Evolutionary conservation across 805 yeast species (phyloP).

Genomic region (Maudiozyma saulgeensis): DNA sequence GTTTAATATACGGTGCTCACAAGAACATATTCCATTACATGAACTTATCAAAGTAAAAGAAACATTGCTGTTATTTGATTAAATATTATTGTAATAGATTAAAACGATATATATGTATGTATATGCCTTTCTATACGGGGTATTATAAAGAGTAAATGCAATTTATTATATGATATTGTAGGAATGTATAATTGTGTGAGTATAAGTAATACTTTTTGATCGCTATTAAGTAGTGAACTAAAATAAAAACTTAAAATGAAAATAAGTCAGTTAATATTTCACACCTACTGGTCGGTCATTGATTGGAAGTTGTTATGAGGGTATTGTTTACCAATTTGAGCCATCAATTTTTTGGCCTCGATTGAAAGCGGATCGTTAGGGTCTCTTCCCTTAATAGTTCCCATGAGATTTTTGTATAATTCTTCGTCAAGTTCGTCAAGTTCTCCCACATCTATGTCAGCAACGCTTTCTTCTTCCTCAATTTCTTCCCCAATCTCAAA

Average conservation of each 20-base stretch:
- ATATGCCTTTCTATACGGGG: neutral
- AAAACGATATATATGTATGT: neutral
- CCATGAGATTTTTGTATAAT: conserved; percentile 19
- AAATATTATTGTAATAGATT: neutral
- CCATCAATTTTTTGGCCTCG: neutral
- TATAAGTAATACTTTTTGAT: too few species aligned
- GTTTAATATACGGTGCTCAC: too few species aligned
- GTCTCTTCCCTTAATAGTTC: conserved; percentile 2
- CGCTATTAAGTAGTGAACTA: too few species aligned
- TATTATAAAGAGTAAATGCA: neutral
- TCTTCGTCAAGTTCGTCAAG: conserved; percentile 27
- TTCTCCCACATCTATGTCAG: conserved; percentile 22
- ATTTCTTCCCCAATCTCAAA: conserved; percentile 19
- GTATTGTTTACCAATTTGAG: neutral
- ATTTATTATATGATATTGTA: neutral
- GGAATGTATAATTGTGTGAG: neutral
- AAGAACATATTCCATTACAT: too few species aligned
- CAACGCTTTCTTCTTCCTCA: conserved; percentile 22
- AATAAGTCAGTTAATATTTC: too few species aligned
- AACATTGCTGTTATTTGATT: too few species aligned
- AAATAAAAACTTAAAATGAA: too few species aligned
- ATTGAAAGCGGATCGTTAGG: neutral
- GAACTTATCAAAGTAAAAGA: too few species aligned
- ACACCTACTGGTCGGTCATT: too few species aligned
- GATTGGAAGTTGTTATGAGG: neutral